Evolutionary conservation across 306 rosid species (phyloP).

Genomic region (Cucumis cinereus): DNA sequence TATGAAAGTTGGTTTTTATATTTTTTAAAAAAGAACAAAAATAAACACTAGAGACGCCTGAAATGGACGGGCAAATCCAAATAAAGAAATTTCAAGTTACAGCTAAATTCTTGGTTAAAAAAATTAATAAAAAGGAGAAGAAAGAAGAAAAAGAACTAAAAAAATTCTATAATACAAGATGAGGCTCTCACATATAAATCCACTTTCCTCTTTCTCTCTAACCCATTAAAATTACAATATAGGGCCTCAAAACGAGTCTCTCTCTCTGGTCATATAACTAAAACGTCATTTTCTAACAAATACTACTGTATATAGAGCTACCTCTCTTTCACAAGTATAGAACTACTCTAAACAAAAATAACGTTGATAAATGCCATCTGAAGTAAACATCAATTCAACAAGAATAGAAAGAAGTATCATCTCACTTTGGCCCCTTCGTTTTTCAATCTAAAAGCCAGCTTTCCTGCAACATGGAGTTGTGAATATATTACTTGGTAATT

Average conservation of each 20-base stretch:
- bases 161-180: neutral
- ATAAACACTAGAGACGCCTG: neutral
- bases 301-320: neutral
- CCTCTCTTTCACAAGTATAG: neutral
- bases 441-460: constrained; percentile 85
- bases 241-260: neutral
- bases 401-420: constrained; percentile 1
- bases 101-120: neutral
- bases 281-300: neutral
- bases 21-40: too few species aligned
- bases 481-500: constrained; percentile 5
- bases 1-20: too few species aligned
- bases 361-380: neutral
- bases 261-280: neutral
- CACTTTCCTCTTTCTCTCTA: neutral
- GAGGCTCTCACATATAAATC: neutral
- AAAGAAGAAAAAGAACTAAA: neutral
- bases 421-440: constrained; percentile 87
- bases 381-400: neutral
- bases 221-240: neutral
- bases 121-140: neutral
- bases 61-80: too few species aligned
- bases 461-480: constrained; percentile 55
- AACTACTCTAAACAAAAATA: neutral
- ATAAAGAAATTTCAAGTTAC: neutral